phyloP scores from a whole-genome alignment of 225 moss, liverwort and hornwort genomes.

The Polytrichum commune region DNA sequence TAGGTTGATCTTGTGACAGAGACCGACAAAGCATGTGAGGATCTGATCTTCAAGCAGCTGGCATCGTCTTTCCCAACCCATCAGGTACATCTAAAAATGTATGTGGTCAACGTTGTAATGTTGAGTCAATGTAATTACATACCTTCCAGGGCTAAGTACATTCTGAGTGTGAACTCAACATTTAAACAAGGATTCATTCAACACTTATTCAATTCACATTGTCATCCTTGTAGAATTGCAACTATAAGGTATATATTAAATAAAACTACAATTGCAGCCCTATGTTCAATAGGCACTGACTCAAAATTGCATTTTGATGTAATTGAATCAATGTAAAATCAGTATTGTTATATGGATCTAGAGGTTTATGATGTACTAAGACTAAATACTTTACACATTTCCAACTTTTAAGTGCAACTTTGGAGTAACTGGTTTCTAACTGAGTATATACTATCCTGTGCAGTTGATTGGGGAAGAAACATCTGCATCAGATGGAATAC shows the following conservation, averaged over 20 bases:
- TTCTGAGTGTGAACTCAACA: no score
- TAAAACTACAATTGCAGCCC: no score
- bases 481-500: constrained; percentile 51
- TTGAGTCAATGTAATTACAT: no score
- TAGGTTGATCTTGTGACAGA: constrained; percentile 94
- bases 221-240: not conserved
- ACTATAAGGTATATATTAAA: no score
- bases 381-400: no score
- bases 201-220: not conserved
- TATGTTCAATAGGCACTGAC: no score
- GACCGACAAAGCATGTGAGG: constrained; percentile 88
- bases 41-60: constrained; percentile 68
- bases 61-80: constrained; percentile 66
- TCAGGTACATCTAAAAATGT: constrained; percentile 37
- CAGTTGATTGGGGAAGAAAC: constrained; percentile 92
- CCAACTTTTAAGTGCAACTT: no score
- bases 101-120: not conserved
- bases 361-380: no score
- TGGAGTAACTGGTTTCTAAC: no score
- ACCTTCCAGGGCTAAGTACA: not conserved
- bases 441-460: not conserved
- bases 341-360: no score
- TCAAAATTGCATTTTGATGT: no score
- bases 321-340: no score
- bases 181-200: not conserved